A percentile compares a stretch with the other conserved stretches of the same genome.
phyloP scores from a whole-genome alignment of 78 protist species.

The Protostelium mycophagum region DNA sequence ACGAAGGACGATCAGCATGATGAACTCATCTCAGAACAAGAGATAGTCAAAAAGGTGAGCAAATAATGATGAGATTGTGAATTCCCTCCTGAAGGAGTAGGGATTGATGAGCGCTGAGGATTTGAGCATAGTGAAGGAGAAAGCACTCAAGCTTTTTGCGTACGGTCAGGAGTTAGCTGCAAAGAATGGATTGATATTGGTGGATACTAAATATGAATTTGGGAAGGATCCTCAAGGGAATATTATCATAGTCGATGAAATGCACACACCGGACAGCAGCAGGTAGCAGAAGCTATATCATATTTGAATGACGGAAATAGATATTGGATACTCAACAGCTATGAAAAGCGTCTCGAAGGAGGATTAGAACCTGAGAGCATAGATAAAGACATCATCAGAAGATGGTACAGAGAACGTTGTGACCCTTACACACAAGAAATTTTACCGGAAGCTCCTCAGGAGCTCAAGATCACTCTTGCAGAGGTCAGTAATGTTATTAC shows the following conservation, averaged over 20 bases:
- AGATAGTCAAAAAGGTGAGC: not conserved
- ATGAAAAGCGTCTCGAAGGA: slow-evolving; percentile 1
- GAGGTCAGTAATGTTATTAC: not conserved
- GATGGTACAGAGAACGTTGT: slow-evolving; percentile 3
- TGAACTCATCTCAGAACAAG: not conserved
- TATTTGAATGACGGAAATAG: not conserved
- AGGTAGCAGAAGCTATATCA: not conserved
- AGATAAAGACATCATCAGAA: slow-evolving; percentile 22
- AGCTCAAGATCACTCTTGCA: not conserved
- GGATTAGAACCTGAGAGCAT: slow-evolving; percentile 19
- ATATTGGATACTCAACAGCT: slow-evolving; percentile 11
- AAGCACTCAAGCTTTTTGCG: slow-evolving; percentile 3
- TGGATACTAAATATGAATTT: slow-evolving; percentile 52
- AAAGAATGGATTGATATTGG: slow-evolving; percentile 14
- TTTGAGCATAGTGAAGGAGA: not conserved
- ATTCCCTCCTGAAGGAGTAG: slow-evolving; percentile 13
- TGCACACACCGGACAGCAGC: slow-evolving; percentile 31
- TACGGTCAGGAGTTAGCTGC: not conserved
- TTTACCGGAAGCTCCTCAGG: slow-evolving; percentile 4
- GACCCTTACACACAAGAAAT: slow-evolving; percentile 21
- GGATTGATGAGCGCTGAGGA: slow-evolving; percentile 19
- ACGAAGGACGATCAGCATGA: slow-evolving; percentile 32
- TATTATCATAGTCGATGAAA: slow-evolving; percentile 14
- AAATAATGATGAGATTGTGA: not conserved
- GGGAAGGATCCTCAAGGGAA: slow-evolving; percentile 6